These are phyloP conservation scores for Trapa incisa DNA, from an alignment of 345 rosid genomes.

Conservation along the genomic window DNA sequence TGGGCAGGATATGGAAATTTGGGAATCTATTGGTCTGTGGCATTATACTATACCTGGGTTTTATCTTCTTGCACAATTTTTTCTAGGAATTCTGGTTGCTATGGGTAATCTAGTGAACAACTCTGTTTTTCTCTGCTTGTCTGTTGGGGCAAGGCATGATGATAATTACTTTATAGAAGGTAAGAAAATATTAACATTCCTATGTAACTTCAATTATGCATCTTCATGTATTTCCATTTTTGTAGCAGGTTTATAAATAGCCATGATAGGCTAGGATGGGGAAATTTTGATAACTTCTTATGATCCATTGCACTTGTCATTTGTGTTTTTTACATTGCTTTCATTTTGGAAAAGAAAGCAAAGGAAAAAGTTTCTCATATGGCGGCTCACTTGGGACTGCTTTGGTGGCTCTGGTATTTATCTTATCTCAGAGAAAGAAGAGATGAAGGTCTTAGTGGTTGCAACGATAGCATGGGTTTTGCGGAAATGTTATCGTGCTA, in stretches of 20 bases:
- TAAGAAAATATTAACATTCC: constrained; percentile 1
- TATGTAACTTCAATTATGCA: neutral
- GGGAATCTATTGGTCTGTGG: constrained; percentile 41
- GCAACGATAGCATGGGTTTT: constrained; percentile 35
- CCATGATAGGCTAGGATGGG: neutral
- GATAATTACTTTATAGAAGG: constrained; percentile 22
- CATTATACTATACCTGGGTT: constrained; percentile 35
- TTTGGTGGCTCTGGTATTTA: constrained; percentile 1
- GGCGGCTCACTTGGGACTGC: neutral
- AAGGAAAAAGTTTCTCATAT: neutral
- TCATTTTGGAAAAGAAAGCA: neutral
- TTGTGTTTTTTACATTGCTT: neutral
- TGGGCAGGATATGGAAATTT: constrained; percentile 31
- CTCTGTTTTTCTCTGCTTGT: constrained; percentile 26
- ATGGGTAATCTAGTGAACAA: constrained; percentile 34
- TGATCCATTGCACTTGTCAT: neutral
- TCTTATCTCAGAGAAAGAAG: constrained; percentile 24
- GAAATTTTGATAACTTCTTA: neutral
- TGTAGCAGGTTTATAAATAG: neutral
- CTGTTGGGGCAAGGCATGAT: constrained; percentile 15
- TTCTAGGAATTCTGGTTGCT: constrained; percentile 33
- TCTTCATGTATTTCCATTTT: neutral
- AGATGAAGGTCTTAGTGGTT: constrained; percentile 27
- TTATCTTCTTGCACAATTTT: constrained; percentile 34
- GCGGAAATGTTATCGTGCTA: constrained; percentile 29